Conservation (phyloP, 2,329 filamentous ascomycete genomes). For the Albifimbria verrucaria region DNA sequence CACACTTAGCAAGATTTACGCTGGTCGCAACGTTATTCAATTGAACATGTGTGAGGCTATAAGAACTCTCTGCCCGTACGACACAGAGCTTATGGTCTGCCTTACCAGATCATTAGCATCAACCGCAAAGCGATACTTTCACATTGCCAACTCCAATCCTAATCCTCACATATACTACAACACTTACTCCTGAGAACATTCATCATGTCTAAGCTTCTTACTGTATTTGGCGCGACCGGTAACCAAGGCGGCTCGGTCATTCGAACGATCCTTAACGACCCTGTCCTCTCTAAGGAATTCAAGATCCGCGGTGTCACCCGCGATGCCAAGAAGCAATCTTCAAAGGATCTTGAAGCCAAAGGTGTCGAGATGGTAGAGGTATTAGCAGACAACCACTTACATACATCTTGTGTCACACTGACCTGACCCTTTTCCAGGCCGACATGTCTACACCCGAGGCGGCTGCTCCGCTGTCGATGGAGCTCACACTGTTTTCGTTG, state of each 20-base stretch:
- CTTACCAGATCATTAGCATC: not conserved
- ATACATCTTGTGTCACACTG: too few relatives aligned
- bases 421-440: constrained; percentile 24
- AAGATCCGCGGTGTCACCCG: constrained; percentile 45
- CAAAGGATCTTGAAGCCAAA: constrained; percentile 32
- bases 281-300: constrained; percentile 40
- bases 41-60: too few relatives aligned
- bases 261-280: constrained; percentile 40
- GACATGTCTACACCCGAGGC: constrained; percentile 35
- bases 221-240: constrained; percentile 47
- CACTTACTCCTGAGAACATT: too few relatives aligned
- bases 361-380: constrained; percentile 42
- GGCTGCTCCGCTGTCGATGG: constrained; percentile 33
- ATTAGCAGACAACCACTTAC: too few relatives aligned
- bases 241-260: constrained; percentile 48
- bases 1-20: too few relatives aligned
- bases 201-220: constrained; percentile 37
- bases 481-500: constrained; percentile 40
- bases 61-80: too few relatives aligned
- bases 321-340: constrained; percentile 36
- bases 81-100: too few relatives aligned
- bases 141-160: not conserved
- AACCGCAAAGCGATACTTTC: not conserved
- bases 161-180: too few relatives aligned
- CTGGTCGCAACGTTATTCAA: too few relatives aligned